phyloP scores from a whole-genome alignment of 305 asterid species.

The Ajuga reptans region DNA sequence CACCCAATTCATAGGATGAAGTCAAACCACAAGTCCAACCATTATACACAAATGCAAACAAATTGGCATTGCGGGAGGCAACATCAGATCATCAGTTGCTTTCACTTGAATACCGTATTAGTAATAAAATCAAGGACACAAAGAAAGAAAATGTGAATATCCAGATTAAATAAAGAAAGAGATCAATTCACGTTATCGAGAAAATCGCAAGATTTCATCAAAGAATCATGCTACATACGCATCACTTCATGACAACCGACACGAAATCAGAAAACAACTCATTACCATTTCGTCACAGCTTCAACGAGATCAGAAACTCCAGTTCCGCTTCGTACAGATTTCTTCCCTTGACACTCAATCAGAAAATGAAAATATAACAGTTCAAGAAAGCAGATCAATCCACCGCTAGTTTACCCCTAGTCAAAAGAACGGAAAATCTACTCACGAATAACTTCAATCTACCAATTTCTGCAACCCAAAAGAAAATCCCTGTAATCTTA shows the following conservation, averaged over 20 bases:
- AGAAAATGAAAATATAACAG: constrained; percentile 6
- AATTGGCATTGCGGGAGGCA: constrained; percentile 4
- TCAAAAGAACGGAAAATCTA: constrained; percentile 18
- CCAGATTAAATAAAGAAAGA: constrained; percentile 1
- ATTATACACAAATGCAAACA: background rate
- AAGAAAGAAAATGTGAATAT: background rate
- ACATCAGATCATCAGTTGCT: constrained; percentile 1
- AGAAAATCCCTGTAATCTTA: constrained; percentile 20
- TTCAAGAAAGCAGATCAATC: constrained; percentile 31
- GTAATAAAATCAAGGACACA: background rate
- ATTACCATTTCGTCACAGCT: constrained; percentile 50
- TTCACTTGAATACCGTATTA: background rate
- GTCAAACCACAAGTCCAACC: constrained; percentile 13
- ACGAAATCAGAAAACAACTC: constrained; percentile 13
- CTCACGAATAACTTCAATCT: constrained; percentile 29
- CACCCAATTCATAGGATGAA: background rate
- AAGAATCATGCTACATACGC: constrained; percentile 1
- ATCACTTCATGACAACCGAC: constrained; percentile 7
- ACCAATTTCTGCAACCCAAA: constrained; percentile 16
- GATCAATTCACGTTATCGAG: constrained; percentile 17
- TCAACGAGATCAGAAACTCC: constrained; percentile 50
- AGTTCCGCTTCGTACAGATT: constrained; percentile 29
- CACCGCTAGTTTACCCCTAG: constrained; percentile 22
- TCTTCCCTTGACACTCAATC: constrained; percentile 14
- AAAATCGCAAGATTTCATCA: background rate